Evolutionary conservation across 2,329 filamentous ascomycete species (phyloP).

Genomic region (Nemania sp.): DNA sequence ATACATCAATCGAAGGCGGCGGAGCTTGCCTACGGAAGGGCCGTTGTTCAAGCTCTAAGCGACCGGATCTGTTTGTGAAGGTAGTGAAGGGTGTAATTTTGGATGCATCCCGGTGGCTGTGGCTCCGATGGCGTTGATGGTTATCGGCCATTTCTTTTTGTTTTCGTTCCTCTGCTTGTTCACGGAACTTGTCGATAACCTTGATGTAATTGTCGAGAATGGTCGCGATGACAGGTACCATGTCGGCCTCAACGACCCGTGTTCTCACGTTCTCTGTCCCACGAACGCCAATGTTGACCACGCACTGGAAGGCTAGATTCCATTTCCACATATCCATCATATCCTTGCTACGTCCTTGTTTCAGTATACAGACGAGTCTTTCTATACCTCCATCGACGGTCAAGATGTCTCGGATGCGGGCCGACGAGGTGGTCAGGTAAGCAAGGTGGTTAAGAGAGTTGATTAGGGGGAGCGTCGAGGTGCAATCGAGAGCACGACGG

Average conservation of each 20-base stretch:
- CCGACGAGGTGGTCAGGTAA: constrained; percentile 97
- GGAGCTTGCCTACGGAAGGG: constrained; percentile 81
- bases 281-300: constrained; percentile 97
- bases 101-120: constrained; percentile 60
- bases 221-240: constrained; percentile 98
- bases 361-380: constrained; percentile 94
- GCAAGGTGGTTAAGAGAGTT: constrained; percentile 99
- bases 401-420: constrained; percentile 95
- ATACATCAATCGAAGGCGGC: constrained; percentile 85
- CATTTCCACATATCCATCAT: constrained; percentile 99
- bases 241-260: constrained; percentile 96
- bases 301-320: constrained; percentile 98
- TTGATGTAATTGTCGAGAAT: constrained; percentile 99
- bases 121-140: constrained; percentile 62
- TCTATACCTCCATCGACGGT: constrained; percentile 99
- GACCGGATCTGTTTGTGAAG: constrained; percentile 65
- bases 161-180: constrained; percentile 86
- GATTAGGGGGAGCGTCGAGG: constrained; percentile 95
- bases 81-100: constrained; percentile 67
- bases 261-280: constrained; percentile 95
- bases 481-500: constrained; percentile 96
- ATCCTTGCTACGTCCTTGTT: constrained; percentile 95
- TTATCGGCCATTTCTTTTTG: constrained; percentile 72
- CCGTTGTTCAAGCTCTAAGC: constrained; percentile 70
- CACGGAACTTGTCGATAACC: constrained; percentile 90